A percentile compares a stretch with the other conserved stretches of the same genome.
Evolutionary conservation across 805 yeast species (phyloP).

Genomic region (Candida berthetii): DNA sequence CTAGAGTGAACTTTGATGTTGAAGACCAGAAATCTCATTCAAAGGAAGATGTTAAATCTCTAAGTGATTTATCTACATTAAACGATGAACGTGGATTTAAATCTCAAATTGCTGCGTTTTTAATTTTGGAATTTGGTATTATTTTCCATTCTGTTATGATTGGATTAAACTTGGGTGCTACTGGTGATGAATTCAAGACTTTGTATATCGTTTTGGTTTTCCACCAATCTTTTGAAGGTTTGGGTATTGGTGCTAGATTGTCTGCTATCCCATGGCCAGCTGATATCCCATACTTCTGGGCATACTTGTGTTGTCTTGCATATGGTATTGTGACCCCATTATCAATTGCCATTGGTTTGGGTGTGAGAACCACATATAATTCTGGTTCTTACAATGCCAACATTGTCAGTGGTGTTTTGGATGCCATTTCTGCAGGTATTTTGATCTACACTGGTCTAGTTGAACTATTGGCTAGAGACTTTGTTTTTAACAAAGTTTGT

Average conservation of each 20-base stretch:
- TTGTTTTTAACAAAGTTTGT: conserved; percentile 38
- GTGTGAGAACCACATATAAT: conserved; percentile 55
- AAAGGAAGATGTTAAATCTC: neutral
- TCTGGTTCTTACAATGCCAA: conserved; percentile 47
- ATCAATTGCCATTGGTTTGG: conserved; percentile 69
- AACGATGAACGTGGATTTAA: neutral
- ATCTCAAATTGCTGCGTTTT: conserved; percentile 34
- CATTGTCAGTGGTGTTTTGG: conserved; percentile 58
- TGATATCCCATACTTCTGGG: conserved; percentile 35
- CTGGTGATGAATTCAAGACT: conserved; percentile 58
- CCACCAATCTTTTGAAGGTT: conserved; percentile 77
- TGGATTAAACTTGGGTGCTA: conserved; percentile 60
- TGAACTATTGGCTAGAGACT: conserved; percentile 72
- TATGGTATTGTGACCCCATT: conserved; percentile 63
- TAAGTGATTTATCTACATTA: neutral
- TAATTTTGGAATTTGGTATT: conserved; percentile 69
- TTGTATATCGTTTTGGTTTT: conserved; percentile 61
- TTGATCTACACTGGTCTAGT: conserved; percentile 68
- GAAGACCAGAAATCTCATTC: neutral
- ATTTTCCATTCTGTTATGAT: conserved; percentile 72
- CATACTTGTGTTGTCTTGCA: conserved; percentile 42
- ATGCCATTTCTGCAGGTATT: conserved; percentile 67
- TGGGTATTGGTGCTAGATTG: conserved; percentile 70
- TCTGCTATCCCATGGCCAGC: conserved; percentile 53
- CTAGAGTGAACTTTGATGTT: neutral